phyloP scores from a whole-genome alignment of 805 yeast genomes.

The Tetrapisispora namnaoensis region DNA sequence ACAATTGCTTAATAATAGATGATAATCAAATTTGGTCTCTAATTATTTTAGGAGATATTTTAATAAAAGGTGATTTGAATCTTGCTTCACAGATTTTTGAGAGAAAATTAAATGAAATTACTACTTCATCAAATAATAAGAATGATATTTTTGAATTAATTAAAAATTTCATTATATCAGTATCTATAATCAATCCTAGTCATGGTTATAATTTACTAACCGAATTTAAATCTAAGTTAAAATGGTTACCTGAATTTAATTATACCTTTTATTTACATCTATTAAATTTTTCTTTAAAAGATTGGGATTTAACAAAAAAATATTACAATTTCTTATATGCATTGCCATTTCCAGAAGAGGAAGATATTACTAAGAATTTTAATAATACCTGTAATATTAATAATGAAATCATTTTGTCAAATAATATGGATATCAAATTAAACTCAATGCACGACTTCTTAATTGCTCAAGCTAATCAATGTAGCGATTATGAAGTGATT shows the following conservation, averaged over 20 bases:
- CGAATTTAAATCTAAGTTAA: constrained; percentile 27
- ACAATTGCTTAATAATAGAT: constrained; percentile 18
- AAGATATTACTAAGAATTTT: neutral
- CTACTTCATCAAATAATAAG: constrained; percentile 27
- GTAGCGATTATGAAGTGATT: constrained; percentile 25
- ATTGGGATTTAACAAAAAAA: constrained; percentile 28
- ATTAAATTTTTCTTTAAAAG: constrained; percentile 27
- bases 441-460: constrained; percentile 3
- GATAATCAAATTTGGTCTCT: constrained; percentile 41
- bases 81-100: constrained; percentile 51
- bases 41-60: constrained; percentile 43
- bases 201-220: constrained; percentile 31
- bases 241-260: constrained; percentile 35
- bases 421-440: neutral
- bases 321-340: constrained; percentile 33
- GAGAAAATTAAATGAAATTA: constrained; percentile 38
- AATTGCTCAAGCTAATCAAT: constrained; percentile 7
- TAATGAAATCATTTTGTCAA: constrained; percentile 10
- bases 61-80: constrained; percentile 36
- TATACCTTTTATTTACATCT: constrained; percentile 31
- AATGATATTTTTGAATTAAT: constrained; percentile 33
- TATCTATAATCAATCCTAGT: constrained; percentile 27
- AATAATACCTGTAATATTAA: constrained; percentile 2
- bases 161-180: constrained; percentile 35
- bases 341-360: constrained; percentile 8